Evolutionary conservation across 306 rosid genomes (phyloP).

Genomic region (Comarum palustre): DNA sequence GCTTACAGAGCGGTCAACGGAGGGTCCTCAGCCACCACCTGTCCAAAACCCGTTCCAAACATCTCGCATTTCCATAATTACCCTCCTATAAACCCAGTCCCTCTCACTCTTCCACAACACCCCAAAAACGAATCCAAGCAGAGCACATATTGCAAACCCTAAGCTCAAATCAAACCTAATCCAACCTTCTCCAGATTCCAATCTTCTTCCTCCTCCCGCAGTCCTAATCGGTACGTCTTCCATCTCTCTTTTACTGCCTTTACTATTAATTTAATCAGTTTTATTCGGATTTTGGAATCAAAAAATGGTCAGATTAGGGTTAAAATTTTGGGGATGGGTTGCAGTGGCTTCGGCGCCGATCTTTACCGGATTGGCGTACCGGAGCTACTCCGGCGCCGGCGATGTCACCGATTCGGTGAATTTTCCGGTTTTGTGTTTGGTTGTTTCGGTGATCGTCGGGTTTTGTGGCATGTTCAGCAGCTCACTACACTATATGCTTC

Average conservation of each 20-base stretch:
- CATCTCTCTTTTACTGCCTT: conserved; percentile 5
- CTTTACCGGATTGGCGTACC: conserved; percentile 23
- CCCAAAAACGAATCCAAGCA: conserved; percentile 8
- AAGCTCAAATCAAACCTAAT: not conserved
- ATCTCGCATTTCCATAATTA: conserved; percentile 34
- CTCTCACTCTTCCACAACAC: not conserved
- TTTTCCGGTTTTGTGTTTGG: conserved; percentile 21
- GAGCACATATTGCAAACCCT: not conserved
- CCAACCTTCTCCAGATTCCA: conserved; percentile 37
- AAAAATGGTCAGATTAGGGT: conserved; percentile 31
- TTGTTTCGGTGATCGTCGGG: conserved; percentile 33
- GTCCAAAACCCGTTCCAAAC: conserved; percentile 6
- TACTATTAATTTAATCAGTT: not conserved
- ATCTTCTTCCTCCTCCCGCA: conserved; percentile 27
- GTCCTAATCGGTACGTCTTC: conserved; percentile 47
- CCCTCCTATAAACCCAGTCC: conserved; percentile 28
- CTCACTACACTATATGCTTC: conserved; percentile 91
- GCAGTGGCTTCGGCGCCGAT: conserved; percentile 23
- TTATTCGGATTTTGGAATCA: conserved; percentile 19
- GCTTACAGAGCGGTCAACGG: conserved; percentile 1
- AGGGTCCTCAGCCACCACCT: conserved; percentile 6
- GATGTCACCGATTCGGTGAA: conserved; percentile 13
- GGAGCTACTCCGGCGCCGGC: conserved; percentile 3
- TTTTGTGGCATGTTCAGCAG: conserved; percentile 52
- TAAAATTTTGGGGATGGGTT: conserved; percentile 32